Conservation (phyloP, 2,329 filamentous ascomycete genomes). For the Arthroderma uncinatum region DNA sequence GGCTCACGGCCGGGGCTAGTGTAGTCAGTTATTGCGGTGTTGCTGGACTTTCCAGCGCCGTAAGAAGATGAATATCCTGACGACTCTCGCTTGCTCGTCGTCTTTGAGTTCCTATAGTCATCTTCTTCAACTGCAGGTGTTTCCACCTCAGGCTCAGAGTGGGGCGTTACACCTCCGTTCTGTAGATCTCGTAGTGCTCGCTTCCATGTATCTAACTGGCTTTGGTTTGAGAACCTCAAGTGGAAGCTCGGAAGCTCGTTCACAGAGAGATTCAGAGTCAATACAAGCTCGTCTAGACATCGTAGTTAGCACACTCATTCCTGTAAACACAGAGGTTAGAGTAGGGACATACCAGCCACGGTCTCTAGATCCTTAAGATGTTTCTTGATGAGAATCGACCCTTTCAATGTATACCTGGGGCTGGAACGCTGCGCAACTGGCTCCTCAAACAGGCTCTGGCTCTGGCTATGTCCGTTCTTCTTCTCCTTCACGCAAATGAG, state of each 20-base stretch:
- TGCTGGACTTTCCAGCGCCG: slow-evolving; percentile 68
- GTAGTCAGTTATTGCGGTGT: slow-evolving; percentile 86
- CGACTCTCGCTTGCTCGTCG: slow-evolving; percentile 56
- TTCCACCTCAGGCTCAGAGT: slow-evolving; percentile 68
- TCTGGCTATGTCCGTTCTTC: slow-evolving; percentile 45
- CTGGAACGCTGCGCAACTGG: slow-evolving; percentile 47
- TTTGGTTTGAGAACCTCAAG: slow-evolving; percentile 71
- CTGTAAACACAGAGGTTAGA: not conserved
- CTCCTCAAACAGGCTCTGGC: slow-evolving; percentile 55
- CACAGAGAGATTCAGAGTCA: slow-evolving; percentile 85
- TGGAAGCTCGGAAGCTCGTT: slow-evolving; percentile 89
- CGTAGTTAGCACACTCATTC: not conserved
- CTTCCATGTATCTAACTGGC: slow-evolving; percentile 82
- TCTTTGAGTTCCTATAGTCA: slow-evolving; percentile 53
- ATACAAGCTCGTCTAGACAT: slow-evolving; percentile 58
- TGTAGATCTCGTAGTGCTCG: slow-evolving; percentile 78
- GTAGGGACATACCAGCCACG: slow-evolving; percentile 31
- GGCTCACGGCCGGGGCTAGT: slow-evolving; percentile 52
- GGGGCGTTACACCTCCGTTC: slow-evolving; percentile 48
- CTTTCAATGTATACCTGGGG: slow-evolving; percentile 79
- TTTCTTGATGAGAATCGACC: slow-evolving; percentile 96
- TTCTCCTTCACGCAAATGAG: slow-evolving; percentile 99
- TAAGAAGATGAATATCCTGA: slow-evolving; percentile 67
- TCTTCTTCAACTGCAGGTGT: slow-evolving; percentile 80
- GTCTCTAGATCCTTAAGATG: slow-evolving; percentile 83